Evolutionary conservation across 768 basidiomycete species (phyloP).

Genomic region (Panus rudis): DNA sequence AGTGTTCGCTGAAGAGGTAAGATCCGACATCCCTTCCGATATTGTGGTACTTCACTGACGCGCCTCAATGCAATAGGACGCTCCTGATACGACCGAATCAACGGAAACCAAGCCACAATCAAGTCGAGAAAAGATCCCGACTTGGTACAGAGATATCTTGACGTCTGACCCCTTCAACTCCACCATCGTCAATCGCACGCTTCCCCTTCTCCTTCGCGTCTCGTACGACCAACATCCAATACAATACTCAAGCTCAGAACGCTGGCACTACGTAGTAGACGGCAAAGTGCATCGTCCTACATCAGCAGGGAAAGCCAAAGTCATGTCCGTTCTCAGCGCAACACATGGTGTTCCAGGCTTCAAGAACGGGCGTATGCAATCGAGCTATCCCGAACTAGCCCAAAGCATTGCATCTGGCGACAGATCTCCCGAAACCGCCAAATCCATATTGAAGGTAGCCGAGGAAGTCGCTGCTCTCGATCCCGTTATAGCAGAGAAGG

Average conservation of each 20-base stretch:
- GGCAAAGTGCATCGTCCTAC: constrained; percentile 32
- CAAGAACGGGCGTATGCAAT: constrained; percentile 33
- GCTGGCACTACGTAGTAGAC: constrained; percentile 58
- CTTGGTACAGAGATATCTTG: constrained; percentile 51
- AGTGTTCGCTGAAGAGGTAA: constrained; percentile 31
- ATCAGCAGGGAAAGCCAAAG: constrained; percentile 37
- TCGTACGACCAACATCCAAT: constrained; percentile 58
- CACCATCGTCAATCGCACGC: constrained; percentile 39
- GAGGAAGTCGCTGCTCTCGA: constrained; percentile 26
- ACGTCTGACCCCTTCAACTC: constrained; percentile 35
- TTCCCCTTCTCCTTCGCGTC: constrained; percentile 64
- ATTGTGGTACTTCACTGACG: too few relatives aligned
- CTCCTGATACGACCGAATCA: too few relatives aligned
- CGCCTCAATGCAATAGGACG: too few relatives aligned
- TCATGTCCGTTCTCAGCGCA: constrained; percentile 36
- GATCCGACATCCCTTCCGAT: too few relatives aligned
- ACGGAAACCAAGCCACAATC: too few relatives aligned
- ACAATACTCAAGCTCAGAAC: constrained; percentile 41
- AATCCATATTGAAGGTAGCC: constrained; percentile 9
- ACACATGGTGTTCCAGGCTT: constrained; percentile 44
- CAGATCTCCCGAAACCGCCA: constrained; percentile 26
- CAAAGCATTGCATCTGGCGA: constrained; percentile 39
- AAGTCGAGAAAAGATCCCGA: constrained; percentile 26
- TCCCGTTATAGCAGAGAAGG: constrained; percentile 19
- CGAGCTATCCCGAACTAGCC: constrained; percentile 38